Conservation (phyloP, 2,329 filamentous ascomycete species). For the Fusarium sp. region DNA sequence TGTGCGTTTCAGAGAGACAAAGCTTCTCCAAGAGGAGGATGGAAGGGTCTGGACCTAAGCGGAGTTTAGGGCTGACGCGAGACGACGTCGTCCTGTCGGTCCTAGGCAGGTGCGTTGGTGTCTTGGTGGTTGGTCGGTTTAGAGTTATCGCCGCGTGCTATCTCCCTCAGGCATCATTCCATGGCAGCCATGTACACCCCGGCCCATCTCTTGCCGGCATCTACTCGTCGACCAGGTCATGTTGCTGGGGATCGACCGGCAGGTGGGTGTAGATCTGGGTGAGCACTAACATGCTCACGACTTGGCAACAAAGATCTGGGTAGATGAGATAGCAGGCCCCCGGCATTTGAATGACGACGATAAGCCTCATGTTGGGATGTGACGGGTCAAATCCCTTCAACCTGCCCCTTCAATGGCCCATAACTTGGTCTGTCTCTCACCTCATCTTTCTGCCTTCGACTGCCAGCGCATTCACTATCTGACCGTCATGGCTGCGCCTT, state of each 20-base stretch:
- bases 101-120: not conserved
- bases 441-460: not conserved
- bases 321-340: no score
- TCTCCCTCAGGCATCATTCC: constrained; percentile 17
- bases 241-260: not conserved
- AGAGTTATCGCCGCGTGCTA: constrained; percentile 45
- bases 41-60: constrained; percentile 34
- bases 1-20: not conserved
- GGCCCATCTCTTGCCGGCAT: not conserved
- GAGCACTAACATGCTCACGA: constrained; percentile 28
- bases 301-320: not conserved
- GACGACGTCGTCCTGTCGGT: not conserved
- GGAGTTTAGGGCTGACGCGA: constrained; percentile 46
- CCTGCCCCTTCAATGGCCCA: not conserved
- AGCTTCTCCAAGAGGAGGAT: not conserved
- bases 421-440: not conserved
- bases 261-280: constrained; percentile 22
- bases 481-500: not conserved
- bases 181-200: not conserved
- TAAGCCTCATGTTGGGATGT: not conserved
- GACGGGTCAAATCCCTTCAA: no score
- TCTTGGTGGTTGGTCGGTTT: constrained; percentile 31
- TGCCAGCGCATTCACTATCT: constrained; percentile 13
- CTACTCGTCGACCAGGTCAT: not conserved
- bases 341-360: not conserved